Percentiles rank a stretch among this genome's conserved stretches.
phyloP scores from a whole-genome alignment of 2,329 filamentous ascomycete species.

The Trichothecium sympodiale region DNA sequence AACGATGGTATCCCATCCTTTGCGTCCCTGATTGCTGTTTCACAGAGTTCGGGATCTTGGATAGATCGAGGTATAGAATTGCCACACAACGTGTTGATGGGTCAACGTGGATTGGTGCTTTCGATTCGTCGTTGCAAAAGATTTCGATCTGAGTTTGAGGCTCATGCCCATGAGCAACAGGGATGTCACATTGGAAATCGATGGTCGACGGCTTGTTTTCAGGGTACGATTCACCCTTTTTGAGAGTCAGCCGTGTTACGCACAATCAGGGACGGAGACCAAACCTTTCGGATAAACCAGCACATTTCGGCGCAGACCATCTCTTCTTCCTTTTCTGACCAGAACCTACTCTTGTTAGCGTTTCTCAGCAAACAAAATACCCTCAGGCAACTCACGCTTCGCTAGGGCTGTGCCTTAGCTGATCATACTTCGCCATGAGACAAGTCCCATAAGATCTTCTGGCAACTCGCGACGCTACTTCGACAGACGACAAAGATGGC shows the following conservation, averaged over 20 bases:
- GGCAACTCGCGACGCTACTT: slow-evolving; percentile 23
- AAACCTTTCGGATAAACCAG: slow-evolving; percentile 27
- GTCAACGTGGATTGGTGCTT: slow-evolving; percentile 19
- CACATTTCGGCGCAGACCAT: slow-evolving; percentile 25
- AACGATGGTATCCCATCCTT: slow-evolving; percentile 23
- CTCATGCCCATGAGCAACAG: slow-evolving; percentile 18
- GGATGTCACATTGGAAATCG: slow-evolving; percentile 26
- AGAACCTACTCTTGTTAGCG: slow-evolving; percentile 15
- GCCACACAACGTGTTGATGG: slow-evolving; percentile 18
- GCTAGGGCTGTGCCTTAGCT: slow-evolving; percentile 21
- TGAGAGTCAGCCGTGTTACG: too few species aligned
- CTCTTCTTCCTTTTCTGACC: slow-evolving; percentile 25
- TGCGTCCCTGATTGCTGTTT: slow-evolving; percentile 18
- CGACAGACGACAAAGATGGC: slow-evolving; percentile 15
- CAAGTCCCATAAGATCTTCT: slow-evolving; percentile 25
- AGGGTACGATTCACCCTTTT: slow-evolving; percentile 26
- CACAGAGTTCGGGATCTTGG: slow-evolving; percentile 19
- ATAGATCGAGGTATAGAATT: slow-evolving; percentile 22
- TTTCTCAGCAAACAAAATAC: slow-evolving; percentile 7
- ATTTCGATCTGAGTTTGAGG: slow-evolving; percentile 27
- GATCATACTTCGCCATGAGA: slow-evolving; percentile 22
- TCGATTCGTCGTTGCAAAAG: slow-evolving; percentile 20
- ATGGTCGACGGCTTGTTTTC: slow-evolving; percentile 23
- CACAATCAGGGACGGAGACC: too few species aligned
- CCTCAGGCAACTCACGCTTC: slow-evolving; percentile 19